These are phyloP conservation scores for Lepidium aucheri DNA, from an alignment of 345 rosid species.

Conservation along the genomic window DNA sequence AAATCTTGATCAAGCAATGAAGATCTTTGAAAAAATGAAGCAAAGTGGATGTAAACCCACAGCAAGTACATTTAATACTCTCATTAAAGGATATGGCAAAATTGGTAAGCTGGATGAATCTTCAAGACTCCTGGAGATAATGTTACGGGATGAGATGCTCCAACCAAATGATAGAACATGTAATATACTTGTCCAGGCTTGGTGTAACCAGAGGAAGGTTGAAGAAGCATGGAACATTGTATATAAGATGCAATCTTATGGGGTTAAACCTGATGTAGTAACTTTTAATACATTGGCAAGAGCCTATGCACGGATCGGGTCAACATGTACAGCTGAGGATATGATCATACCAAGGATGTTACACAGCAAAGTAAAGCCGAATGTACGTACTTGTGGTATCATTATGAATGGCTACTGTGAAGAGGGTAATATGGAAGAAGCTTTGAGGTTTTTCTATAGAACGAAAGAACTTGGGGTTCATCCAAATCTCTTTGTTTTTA, in stretches of 20 bases:
- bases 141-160: conserved; percentile 46
- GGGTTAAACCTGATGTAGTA: conserved; percentile 70
- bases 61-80: conserved; percentile 75
- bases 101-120: conserved; percentile 69
- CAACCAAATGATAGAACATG: conserved; percentile 74
- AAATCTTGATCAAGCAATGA: conserved; percentile 68
- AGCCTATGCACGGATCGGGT: conserved; percentile 59
- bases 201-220: conserved; percentile 63
- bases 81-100: conserved; percentile 81
- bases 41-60: conserved; percentile 70
- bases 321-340: conserved; percentile 60
- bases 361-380: conserved; percentile 52
- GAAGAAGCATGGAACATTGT: conserved; percentile 75
- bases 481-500: conserved; percentile 80
- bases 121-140: conserved; percentile 47
- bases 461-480: conserved; percentile 81
- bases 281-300: conserved; percentile 73
- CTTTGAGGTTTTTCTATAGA: conserved; percentile 58
- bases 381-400: conserved; percentile 76
- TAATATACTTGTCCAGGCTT: conserved; percentile 69
- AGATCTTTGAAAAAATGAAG: conserved; percentile 73
- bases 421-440: conserved; percentile 77
- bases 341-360: conserved; percentile 70
- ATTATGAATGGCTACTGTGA: conserved; percentile 73
- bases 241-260: conserved; percentile 58